Percentiles rank a stretch among this genome's conserved stretches.
Evolutionary conservation across 1,284 basidiomycete genomes (phyloP).

Genomic region (Coriolopsis trogii): DNA sequence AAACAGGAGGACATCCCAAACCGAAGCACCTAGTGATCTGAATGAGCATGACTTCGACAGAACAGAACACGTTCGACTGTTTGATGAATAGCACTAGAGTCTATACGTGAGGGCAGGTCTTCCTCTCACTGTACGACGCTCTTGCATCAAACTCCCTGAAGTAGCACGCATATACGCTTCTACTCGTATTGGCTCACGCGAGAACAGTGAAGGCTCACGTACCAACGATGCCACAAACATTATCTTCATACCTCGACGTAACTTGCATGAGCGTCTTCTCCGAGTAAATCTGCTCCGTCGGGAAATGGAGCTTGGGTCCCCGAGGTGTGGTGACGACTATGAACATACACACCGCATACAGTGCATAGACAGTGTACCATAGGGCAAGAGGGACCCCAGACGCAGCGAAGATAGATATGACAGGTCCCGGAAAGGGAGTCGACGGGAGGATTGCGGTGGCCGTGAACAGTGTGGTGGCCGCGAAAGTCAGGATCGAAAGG

Average conservation of each 20-base stretch:
- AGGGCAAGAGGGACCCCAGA: slow-evolving; percentile 37
- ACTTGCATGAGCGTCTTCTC: slow-evolving; percentile 62
- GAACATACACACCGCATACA: slow-evolving; percentile 52
- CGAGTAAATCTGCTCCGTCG: slow-evolving; percentile 72
- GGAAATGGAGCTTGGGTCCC: slow-evolving; percentile 77
- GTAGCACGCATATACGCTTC: no score
- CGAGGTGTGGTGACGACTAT: slow-evolving; percentile 63
- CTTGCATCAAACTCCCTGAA: no score
- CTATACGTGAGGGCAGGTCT: no score
- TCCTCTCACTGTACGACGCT: no score
- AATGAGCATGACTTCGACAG: neutral
- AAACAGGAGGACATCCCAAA: slow-evolving; percentile 71
- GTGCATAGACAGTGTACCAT: slow-evolving; percentile 51
- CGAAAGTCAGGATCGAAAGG: slow-evolving; percentile 58
- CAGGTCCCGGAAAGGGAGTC: slow-evolving; percentile 43
- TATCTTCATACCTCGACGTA: slow-evolving; percentile 60
- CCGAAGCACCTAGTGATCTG: slow-evolving; percentile 33
- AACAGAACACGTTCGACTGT: no score
- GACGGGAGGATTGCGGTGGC: slow-evolving; percentile 58
- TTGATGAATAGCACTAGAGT: no score
- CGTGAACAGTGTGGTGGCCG: slow-evolving; percentile 55
- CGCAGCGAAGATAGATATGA: slow-evolving; percentile 9
- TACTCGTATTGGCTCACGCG: no score
- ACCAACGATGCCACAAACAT: slow-evolving; percentile 66
- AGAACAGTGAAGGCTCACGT: slow-evolving; percentile 19